phyloP scores from a whole-genome alignment of 306 rosid genomes.

The Inga leiocalycina region DNA sequence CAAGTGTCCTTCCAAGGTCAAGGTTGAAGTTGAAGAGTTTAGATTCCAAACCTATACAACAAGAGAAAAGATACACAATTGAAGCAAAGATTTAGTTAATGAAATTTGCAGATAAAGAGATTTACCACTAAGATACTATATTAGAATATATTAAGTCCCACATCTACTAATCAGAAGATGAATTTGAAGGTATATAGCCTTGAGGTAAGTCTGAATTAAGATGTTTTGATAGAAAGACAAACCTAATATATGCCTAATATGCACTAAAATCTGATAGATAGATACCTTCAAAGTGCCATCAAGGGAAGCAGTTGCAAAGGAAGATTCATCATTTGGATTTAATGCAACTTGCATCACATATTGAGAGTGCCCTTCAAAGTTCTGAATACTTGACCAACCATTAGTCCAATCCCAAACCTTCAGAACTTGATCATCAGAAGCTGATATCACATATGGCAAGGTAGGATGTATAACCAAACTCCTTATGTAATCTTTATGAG shows the following conservation, averaged over 20 bases:
- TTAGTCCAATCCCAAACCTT: slow-evolving; percentile 71
- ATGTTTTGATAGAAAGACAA: not conserved
- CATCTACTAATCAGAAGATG: not conserved
- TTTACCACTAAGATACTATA: not conserved
- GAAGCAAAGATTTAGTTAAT: not conserved
- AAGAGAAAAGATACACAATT: not conserved
- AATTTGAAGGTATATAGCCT: too few species aligned
- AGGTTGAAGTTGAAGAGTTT: slow-evolving; percentile 49
- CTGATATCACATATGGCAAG: slow-evolving; percentile 59
- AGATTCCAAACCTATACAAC: slow-evolving; percentile 54
- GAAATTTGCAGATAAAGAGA: not conserved
- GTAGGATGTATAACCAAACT: slow-evolving; percentile 59
- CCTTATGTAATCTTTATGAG: slow-evolving; percentile 63
- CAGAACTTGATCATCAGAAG: slow-evolving; percentile 58
- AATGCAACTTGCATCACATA: slow-evolving; percentile 73
- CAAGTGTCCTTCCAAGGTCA: slow-evolving; percentile 59
- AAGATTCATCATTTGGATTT: slow-evolving; percentile 43
- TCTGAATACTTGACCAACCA: slow-evolving; percentile 51
- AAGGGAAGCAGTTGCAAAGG: slow-evolving; percentile 61
- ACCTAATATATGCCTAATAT: too few species aligned
- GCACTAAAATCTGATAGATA: too few species aligned
- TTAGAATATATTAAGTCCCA: not conserved
- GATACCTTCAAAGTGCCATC: slow-evolving; percentile 66
- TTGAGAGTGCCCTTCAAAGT: slow-evolving; percentile 63
- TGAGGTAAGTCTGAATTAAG: too few species aligned